These are phyloP conservation scores for Globisporangium spiculum DNA, from an alignment of 352 stramenopile species.

Conservation along the genomic window DNA sequence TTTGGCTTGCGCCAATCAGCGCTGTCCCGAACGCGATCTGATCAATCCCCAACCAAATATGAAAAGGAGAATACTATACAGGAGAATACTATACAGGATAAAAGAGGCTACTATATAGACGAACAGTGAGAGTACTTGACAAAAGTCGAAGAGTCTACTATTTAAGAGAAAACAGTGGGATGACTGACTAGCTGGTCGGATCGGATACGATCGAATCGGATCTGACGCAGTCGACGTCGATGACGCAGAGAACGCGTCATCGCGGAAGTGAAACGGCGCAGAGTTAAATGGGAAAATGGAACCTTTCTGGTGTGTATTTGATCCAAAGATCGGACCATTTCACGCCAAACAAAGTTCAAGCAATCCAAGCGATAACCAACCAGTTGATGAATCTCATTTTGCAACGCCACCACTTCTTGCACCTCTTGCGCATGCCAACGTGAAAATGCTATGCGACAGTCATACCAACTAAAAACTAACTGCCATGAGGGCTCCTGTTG, in stretches of 20 bases:
- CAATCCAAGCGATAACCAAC: not conserved
- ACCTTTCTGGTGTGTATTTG: not conserved
- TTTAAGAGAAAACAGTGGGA: not conserved
- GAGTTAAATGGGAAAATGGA: not conserved
- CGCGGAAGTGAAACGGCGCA: not conserved
- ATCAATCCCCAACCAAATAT: not conserved
- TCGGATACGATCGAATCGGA: not conserved
- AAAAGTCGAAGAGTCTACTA: not conserved
- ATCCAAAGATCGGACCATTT: not conserved
- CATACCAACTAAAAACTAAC: not conserved
- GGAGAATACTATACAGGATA: not conserved
- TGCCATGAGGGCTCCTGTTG: not conserved
- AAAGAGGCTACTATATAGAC: not conserved
- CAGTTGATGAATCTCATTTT: no score
- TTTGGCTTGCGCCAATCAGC: slow-evolving; percentile 9
- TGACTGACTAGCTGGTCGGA: not conserved
- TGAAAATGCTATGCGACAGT: slow-evolving; percentile 1
- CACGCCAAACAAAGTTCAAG: not conserved
- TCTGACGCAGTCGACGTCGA: not conserved
- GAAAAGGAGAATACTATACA: not conserved
- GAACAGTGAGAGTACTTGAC: not conserved
- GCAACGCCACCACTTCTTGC: no score
- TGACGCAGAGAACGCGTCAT: not conserved
- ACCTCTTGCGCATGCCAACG: not conserved
- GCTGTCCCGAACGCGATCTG: slow-evolving; percentile 7